Base-by-base conservation (phyloP, 2,329 filamentous ascomycete species). In the Colletotrichum somersetense region DNA sequence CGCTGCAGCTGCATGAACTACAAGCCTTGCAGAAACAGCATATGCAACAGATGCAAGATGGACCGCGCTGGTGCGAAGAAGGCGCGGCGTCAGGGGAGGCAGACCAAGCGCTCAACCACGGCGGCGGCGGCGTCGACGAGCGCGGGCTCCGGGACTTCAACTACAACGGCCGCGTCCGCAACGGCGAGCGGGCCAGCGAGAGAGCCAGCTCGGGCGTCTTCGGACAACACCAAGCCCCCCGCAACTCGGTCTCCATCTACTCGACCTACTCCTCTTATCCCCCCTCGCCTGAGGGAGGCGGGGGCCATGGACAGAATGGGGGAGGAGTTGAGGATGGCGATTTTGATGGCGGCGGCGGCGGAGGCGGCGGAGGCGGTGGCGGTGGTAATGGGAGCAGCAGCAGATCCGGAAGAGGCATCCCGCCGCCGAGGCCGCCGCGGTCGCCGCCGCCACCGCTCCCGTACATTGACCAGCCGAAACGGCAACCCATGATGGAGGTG, bases 121-220 rank as follows among this genome's bases (percentile, higher is more conserved):
- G 42, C 23, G 69, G 44, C 46, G 30, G 30, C 30, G 30, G 30
- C 30, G 30, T 30, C 30, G 30, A 30, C 30, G 69, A 72, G 65
- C 69, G 69, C 44, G 65, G 65, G 44, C 58, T 72, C 44, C 69
- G 69, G 46, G 65, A 68, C 12, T 68, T 68, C 58, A 72, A 72
- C 69, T 72, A 72, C 69, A 64, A 72, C 65, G 69, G 69, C 58
- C 64, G 69, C 62, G 65, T 66, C 52, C 69, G 69, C 33, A 68
- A 63, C 65, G 68, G 69, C 53, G 69, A 72, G 38, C 64, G 53
- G 33, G 42, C 42, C 58, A 62, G 58, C 18, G 42, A 35, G 10
- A 46, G 58, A 20, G 58, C 58, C 42, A 64, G 57, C 38, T 59
- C 69, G 35, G 64, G 68, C 64, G 68, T 66, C 50, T n/a, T 68